A percentile compares a stretch with the other conserved stretches of the same genome.
Evolutionary conservation across 2,329 filamentous ascomycete genomes (phyloP).

Genomic region (Rhynchosporium agropyri): DNA sequence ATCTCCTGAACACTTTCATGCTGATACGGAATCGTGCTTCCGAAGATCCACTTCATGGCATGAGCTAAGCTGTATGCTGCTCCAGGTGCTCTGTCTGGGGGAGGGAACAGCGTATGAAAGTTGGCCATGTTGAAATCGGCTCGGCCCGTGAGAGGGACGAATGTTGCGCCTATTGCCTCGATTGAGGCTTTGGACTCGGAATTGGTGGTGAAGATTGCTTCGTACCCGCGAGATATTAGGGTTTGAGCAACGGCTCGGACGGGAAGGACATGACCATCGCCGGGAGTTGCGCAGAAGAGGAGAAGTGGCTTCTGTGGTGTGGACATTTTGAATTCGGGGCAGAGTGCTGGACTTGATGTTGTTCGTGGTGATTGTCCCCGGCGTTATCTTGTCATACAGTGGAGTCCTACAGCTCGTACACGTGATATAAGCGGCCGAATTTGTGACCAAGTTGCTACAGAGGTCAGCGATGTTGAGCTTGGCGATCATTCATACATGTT

Average conservation of each 20-base stretch:
- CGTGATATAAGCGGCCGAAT: slow-evolving; percentile 1
- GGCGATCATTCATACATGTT: neutral
- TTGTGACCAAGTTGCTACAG: neutral
- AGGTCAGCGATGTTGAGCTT: neutral
- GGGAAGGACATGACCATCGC: slow-evolving; percentile 28
- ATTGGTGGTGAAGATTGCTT: slow-evolving; percentile 48
- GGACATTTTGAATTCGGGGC: neutral
- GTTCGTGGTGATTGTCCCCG: neutral
- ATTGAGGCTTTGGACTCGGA: slow-evolving; percentile 43
- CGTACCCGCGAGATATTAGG: slow-evolving; percentile 45
- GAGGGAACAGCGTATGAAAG: slow-evolving; percentile 19
- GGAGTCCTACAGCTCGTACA: neutral
- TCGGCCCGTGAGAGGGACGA: slow-evolving; percentile 39
- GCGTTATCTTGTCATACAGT: neutral
- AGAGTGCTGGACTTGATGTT: neutral
- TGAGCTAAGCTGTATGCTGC: slow-evolving; percentile 7
- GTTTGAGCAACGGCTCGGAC: slow-evolving; percentile 27
- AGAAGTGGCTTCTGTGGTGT: slow-evolving; percentile 14
- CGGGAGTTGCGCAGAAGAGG: slow-evolving; percentile 18
- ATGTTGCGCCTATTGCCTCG: slow-evolving; percentile 45
- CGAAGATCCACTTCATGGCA: slow-evolving; percentile 41
- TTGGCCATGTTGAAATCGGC: slow-evolving; percentile 29
- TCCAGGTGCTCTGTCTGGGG: slow-evolving; percentile 18
- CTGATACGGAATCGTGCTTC: slow-evolving; percentile 42
- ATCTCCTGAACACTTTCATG: slow-evolving; percentile 39